Base-by-base conservation (phyloP, 1,284 basidiomycete species). In the Malassezia restricta region DNA sequence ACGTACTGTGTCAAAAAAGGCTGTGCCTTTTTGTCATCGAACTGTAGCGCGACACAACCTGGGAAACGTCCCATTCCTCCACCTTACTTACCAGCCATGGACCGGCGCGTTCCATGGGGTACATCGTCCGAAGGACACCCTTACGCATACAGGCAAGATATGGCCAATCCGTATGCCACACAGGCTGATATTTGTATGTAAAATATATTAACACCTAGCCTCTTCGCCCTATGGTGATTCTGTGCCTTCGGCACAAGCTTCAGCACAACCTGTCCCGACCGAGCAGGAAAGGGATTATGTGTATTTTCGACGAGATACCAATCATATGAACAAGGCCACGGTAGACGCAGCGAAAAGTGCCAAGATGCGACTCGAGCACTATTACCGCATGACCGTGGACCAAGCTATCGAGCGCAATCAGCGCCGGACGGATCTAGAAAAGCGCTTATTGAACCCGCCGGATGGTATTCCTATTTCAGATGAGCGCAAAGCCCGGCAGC, bases 331-430 rank as follows among this genome's bases (percentile, higher is more conserved):
- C 30, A 83, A 90, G 61, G 83, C 86, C 67, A 87, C 88, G 35
- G 79, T 90, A 50, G 88, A 91, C 53, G 87, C 89, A 56, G 86
- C 90, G 4, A 95, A 89, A 49, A 87, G 86, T 17, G 90, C 92
- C 30, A 95, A 96, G 76, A 82, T 96, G 74, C 95, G 95, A 76
- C 82, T 98, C 49, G 92, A 95, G 76, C 87, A 92, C 57, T 94
- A 85, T 76, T 98, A 98, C 80, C 95, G 95, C 76, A 85, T 95
- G 54, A 85, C 85, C 1, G 88, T 94, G 28, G 87, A 91, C 74
- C 82, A 86, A 52, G 88, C 89, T 29, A 85, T 94, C 38, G 87
- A 89, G 67, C 78, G 89, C 48, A 91, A 90, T 70, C 80, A 82
- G 49, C 79, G 88, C 69, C 87, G 91, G 44, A 87, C 90, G 54